A percentile compares a stretch with the other conserved stretches of the same genome.
Conservation (phyloP, 306 rosid genomes). For the Hippophae tibetana region DNA sequence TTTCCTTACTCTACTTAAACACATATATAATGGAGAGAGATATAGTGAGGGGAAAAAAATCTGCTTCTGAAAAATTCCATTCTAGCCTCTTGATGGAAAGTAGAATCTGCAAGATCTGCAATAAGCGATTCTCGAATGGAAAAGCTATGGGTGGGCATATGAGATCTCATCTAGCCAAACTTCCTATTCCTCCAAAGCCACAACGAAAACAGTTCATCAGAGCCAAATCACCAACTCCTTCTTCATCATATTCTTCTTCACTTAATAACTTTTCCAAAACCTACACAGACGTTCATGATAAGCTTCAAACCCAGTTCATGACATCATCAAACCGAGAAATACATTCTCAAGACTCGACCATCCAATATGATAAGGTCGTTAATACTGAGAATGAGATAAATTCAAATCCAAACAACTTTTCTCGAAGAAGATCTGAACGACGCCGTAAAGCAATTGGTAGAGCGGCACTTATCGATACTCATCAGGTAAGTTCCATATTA, state of each 20-base stretch:
- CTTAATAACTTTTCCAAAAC: not conserved
- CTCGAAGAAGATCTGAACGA: slow-evolving; percentile 40
- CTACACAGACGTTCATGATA: not conserved
- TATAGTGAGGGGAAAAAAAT: not conserved
- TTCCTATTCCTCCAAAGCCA: slow-evolving; percentile 33
- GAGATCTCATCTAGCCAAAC: slow-evolving; percentile 48
- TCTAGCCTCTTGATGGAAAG: slow-evolving; percentile 4
- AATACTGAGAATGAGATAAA: not conserved
- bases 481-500: slow-evolving; percentile 12
- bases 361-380: slow-evolving; percentile 7
- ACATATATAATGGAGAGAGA: not conserved
- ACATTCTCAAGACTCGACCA: not conserved
- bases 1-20: not conserved
- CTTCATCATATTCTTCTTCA: slow-evolving; percentile 13
- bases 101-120: slow-evolving; percentile 38
- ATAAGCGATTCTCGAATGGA: slow-evolving; percentile 33
- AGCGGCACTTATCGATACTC: not conserved
- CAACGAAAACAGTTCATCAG: not conserved
- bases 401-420: slow-evolving; percentile 11
- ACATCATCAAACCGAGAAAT: not conserved
- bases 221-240: not conserved
- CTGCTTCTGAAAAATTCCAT: not conserved
- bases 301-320: not conserved
- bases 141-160: slow-evolving; percentile 75
- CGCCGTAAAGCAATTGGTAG: slow-evolving; percentile 1